phyloP scores from a whole-genome alignment of 169 alveolate species.

The Babesia sp. region DNA sequence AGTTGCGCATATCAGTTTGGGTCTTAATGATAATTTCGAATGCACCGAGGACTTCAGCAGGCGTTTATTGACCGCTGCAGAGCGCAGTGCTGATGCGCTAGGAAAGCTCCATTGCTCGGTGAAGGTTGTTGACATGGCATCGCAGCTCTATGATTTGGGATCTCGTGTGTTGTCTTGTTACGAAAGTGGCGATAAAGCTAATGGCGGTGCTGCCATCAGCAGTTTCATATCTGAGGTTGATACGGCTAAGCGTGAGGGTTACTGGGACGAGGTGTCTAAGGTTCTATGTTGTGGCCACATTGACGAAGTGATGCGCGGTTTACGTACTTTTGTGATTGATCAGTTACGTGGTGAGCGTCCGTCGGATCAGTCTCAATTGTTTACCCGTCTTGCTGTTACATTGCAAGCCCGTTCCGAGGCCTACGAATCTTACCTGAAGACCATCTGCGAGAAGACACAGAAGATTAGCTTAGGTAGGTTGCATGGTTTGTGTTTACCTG shows the following conservation, averaged over 20 bases:
- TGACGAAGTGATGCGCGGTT: slow-evolving; percentile 33
- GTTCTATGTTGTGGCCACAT: slow-evolving; percentile 49
- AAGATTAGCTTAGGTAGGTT: neutral
- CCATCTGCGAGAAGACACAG: slow-evolving; percentile 3
- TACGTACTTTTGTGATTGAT: slow-evolving; percentile 34
- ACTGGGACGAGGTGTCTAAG: slow-evolving; percentile 56
- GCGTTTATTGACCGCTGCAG: slow-evolving; percentile 33
- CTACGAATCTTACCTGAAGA: slow-evolving; percentile 35
- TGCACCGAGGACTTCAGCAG: slow-evolving; percentile 33
- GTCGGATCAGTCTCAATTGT: slow-evolving; percentile 38
- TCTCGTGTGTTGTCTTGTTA: slow-evolving; percentile 22
- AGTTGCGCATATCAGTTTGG: neutral
- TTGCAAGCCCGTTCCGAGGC: slow-evolving; percentile 50
- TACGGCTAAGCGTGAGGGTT: slow-evolving; percentile 39
- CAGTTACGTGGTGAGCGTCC: slow-evolving; percentile 20
- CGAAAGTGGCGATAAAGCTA: neutral
- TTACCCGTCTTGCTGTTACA: slow-evolving; percentile 50
- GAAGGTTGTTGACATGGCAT: slow-evolving; percentile 42
- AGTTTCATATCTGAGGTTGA: slow-evolving; percentile 38
- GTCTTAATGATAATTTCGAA: slow-evolving; percentile 31
- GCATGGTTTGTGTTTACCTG: neutral
- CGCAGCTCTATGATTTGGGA: slow-evolving; percentile 38
- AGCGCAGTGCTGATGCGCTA: slow-evolving; percentile 29
- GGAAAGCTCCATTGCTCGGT: slow-evolving; percentile 32
- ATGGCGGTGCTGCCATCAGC: slow-evolving; percentile 1